Evolutionary conservation across 1,284 basidiomycete genomes (phyloP).

Genomic region (Trametes polyzona): DNA sequence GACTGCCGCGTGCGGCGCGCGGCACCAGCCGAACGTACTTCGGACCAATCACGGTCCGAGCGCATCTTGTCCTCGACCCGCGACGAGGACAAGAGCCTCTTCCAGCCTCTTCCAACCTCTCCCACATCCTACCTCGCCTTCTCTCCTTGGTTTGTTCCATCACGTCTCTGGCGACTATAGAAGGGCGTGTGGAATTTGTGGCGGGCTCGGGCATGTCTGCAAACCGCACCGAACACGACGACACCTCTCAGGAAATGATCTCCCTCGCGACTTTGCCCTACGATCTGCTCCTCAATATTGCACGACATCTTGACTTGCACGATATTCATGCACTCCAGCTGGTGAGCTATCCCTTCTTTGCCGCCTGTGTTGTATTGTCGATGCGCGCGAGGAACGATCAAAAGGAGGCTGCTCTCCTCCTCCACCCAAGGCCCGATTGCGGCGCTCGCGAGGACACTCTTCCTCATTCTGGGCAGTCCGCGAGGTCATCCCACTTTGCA

Average conservation of each 20-base stretch:
- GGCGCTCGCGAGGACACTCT: neutral
- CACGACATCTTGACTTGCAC: conserved; percentile 57
- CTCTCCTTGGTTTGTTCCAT: conserved; percentile 8
- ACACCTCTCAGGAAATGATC: conserved; percentile 27
- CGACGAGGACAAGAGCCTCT: conserved; percentile 22
- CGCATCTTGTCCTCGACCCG: conserved; percentile 12
- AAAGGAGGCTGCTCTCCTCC: neutral
- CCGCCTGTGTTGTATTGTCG: neutral
- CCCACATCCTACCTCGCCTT: conserved; percentile 23
- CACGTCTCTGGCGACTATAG: neutral
- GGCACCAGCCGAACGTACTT: neutral
- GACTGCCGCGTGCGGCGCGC: too few relatives aligned
- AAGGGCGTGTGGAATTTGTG: neutral
- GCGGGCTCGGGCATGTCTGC: conserved; percentile 22
- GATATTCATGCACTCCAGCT: conserved; percentile 62
- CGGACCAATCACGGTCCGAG: conserved; percentile 19
- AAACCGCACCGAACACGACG: conserved; percentile 14
- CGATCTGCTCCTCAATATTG: conserved; percentile 70
- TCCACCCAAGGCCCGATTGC: conserved; percentile 2
- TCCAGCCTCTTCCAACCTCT: too few relatives aligned
- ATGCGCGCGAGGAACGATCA: neutral
- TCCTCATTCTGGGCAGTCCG: neutral
- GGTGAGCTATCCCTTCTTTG: conserved; percentile 45
- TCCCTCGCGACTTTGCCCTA: conserved; percentile 59
- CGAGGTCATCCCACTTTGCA: too few relatives aligned